These are phyloP conservation scores for Acer negundo DNA, from an alignment of 345 rosid genomes.

Conservation along the genomic window DNA sequence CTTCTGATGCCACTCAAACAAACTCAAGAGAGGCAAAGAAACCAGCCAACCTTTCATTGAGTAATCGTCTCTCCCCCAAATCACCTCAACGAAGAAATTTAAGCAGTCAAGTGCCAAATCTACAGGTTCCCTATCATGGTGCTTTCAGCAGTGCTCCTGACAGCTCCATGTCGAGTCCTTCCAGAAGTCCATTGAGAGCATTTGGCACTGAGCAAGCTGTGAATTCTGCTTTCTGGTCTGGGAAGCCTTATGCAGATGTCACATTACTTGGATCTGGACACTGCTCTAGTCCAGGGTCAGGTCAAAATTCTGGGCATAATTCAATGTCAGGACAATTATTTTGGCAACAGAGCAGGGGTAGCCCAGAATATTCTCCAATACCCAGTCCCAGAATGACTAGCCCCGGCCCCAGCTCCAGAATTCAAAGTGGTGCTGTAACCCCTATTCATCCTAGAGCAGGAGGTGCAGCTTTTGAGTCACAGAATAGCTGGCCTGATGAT, in stretches of 20 bases:
- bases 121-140: conserved; percentile 51
- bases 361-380: conserved; percentile 72
- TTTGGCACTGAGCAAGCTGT: conserved; percentile 55
- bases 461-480: conserved; percentile 46
- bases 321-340: conserved; percentile 68
- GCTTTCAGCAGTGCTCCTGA: conserved; percentile 67
- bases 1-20: conserved; percentile 28
- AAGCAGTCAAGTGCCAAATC: conserved; percentile 51
- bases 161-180: conserved; percentile 81
- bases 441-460: conserved; percentile 73
- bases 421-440: conserved; percentile 81
- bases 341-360: conserved; percentile 73
- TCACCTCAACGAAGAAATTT: conserved; percentile 53
- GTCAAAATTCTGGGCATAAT: conserved; percentile 72
- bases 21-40: conserved; percentile 49
- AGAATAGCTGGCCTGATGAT: conserved; percentile 57
- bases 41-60: conserved; percentile 44
- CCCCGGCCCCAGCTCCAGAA: conserved; percentile 76
- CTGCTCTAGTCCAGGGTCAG: conserved; percentile 85
- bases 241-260: conserved; percentile 59
- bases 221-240: conserved; percentile 57
- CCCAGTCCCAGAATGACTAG: conserved; percentile 80
- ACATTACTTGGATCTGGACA: conserved; percentile 65
- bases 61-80: conserved; percentile 43
- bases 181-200: conserved; percentile 70